Percentiles rank a stretch among this genome's conserved stretches.
phyloP scores from a whole-genome alignment of 768 basidiomycete genomes.

The Suillus luteus region DNA sequence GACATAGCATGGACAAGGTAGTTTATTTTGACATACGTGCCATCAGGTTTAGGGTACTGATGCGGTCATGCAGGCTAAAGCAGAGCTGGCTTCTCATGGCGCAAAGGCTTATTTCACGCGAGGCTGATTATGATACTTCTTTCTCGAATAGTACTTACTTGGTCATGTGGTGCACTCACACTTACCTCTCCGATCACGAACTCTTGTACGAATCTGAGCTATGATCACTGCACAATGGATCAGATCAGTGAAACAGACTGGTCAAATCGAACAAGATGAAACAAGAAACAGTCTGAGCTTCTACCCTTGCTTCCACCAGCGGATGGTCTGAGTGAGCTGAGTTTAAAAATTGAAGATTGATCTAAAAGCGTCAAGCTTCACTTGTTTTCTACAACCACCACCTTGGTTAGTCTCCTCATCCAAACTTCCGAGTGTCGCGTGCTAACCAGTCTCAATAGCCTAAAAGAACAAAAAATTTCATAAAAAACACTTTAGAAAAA shows the following conservation, averaged over 20 bases:
- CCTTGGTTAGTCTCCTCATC: constrained; percentile 51
- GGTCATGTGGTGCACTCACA: constrained; percentile 18
- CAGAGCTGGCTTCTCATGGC: constrained; percentile 80
- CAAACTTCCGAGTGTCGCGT: constrained; percentile 16
- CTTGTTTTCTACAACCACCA: constrained; percentile 62
- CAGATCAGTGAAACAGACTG: neutral
- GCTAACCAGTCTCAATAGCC: constrained; percentile 38
- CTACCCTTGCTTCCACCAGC: neutral
- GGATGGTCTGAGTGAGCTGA: constrained; percentile 32
- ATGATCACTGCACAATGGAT: constrained; percentile 4
- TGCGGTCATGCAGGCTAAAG: constrained; percentile 61
- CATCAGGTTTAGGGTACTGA: constrained; percentile 14
- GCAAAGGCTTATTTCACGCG: constrained; percentile 88
- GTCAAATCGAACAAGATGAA: neutral
- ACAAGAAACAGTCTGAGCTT: neutral
- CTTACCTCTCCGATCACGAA: constrained; percentile 10
- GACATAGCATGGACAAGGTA: constrained; percentile 88
- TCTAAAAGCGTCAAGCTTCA: constrained; percentile 20
- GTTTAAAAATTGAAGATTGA: constrained; percentile 39
- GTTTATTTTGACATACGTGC: constrained; percentile 9
- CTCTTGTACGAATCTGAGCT: constrained; percentile 1
- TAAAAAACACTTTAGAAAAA: constrained; percentile 72
- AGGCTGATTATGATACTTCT: constrained; percentile 46
- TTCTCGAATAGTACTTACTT: constrained; percentile 14
- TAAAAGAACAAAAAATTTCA: constrained; percentile 59